A percentile compares a stretch with the other conserved stretches of the same genome.
phyloP scores from a whole-genome alignment of 306 rosid species.

The Urtica urens region DNA sequence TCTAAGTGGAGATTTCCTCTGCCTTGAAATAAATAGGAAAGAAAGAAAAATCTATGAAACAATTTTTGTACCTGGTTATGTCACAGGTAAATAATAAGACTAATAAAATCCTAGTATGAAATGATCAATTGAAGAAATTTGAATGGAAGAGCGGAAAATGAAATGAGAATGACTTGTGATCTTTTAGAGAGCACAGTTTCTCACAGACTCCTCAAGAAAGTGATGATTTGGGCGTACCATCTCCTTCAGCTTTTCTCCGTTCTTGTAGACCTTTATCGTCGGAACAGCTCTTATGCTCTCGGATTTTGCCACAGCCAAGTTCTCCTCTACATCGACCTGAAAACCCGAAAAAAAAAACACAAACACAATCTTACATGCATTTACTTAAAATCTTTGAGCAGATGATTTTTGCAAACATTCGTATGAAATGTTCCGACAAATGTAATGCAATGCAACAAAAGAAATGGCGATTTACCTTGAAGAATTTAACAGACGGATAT shows the following conservation, averaged over 20 bases:
- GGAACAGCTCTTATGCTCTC: slow-evolving; percentile 60
- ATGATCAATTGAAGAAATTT: slow-evolving; percentile 12
- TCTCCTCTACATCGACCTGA: slow-evolving; percentile 80
- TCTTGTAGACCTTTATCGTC: slow-evolving; percentile 69
- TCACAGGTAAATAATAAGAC: slow-evolving; percentile 37
- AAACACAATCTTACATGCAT: no score
- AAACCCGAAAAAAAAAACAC: background rate
- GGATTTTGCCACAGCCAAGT: slow-evolving; percentile 45
- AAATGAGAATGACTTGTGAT: slow-evolving; percentile 5
- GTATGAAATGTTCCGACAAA: no score
- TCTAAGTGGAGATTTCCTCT: slow-evolving; percentile 27
- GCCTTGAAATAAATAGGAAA: slow-evolving; percentile 19
- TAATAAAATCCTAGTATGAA: slow-evolving; percentile 31
- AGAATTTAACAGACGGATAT: slow-evolving; percentile 59
- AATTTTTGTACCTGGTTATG: slow-evolving; percentile 35
- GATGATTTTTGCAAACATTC: no score
- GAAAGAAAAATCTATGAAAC: slow-evolving; percentile 29
- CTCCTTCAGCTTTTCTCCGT: slow-evolving; percentile 72
- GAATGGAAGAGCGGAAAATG: slow-evolving; percentile 19
- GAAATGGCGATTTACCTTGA: slow-evolving; percentile 38
- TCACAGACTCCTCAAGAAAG: slow-evolving; percentile 62
- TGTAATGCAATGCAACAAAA: no score
- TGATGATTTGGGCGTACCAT: slow-evolving; percentile 61
- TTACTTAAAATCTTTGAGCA: no score
- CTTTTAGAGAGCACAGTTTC: slow-evolving; percentile 36